These are phyloP conservation scores for Arthrobotrys entomopaga DNA, from an alignment of 2,329 filamentous ascomycete species.

Conservation along the genomic window DNA sequence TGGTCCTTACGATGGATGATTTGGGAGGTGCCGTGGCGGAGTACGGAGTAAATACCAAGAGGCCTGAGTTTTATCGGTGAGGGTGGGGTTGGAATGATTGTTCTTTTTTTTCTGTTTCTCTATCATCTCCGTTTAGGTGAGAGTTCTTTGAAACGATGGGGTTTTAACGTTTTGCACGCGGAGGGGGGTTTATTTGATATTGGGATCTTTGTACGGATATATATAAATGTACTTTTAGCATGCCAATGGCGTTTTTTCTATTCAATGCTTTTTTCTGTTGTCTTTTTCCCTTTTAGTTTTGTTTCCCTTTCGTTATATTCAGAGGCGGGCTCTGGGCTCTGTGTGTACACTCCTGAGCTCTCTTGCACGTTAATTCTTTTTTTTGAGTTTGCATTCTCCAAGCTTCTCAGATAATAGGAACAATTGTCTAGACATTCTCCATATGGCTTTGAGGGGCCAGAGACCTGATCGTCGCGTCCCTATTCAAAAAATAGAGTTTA, in stretches of 20 bases:
- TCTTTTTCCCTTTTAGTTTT: not conserved
- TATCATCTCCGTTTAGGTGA: not conserved
- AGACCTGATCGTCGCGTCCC: not conserved
- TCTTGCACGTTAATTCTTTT: not conserved
- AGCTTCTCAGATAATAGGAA: not conserved
- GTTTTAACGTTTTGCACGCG: constrained; percentile 6
- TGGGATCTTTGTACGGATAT: constrained; percentile 11
- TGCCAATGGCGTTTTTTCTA: constrained; percentile 31
- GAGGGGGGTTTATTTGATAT: not conserved
- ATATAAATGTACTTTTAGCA: constrained; percentile 53
- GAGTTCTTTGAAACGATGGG: not conserved
- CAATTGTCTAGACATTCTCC: constrained; percentile 6
- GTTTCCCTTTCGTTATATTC: not conserved
- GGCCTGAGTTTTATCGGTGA: constrained; percentile 94
- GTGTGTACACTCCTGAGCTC: constrained; percentile 20
- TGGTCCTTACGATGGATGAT: constrained; percentile 98
- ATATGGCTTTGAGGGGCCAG: not conserved
- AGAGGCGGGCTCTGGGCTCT: not conserved
- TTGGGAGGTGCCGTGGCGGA: constrained; percentile 97
- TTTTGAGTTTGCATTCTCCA: not conserved
- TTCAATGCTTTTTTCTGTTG: not conserved
- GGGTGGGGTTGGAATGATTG: not conserved
- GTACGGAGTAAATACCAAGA: constrained; percentile 97
- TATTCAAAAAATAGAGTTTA: no score
- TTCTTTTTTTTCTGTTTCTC: constrained; percentile 27